phyloP scores from a whole-genome alignment of 805 yeast species.

The Pichia nanzhaoensis region DNA sequence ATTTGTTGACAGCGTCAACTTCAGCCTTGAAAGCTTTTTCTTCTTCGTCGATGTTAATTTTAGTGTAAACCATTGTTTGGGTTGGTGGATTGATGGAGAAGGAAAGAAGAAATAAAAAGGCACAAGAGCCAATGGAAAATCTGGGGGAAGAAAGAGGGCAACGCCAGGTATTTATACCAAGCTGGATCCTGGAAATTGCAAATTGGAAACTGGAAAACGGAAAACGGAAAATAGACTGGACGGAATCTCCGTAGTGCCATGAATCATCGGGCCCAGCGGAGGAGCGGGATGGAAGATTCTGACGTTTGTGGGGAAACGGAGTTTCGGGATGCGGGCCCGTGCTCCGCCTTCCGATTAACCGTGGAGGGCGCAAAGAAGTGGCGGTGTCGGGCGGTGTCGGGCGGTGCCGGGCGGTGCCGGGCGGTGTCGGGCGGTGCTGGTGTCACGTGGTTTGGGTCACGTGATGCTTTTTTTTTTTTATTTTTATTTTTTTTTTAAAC shows the following conservation, averaged over 20 bases:
- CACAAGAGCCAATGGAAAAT: neutral
- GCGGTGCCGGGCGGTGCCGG: no score
- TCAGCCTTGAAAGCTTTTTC: constrained; percentile 60
- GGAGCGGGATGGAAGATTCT: no score
- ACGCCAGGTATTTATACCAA: neutral
- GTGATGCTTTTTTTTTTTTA: no score
- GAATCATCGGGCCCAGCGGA: neutral
- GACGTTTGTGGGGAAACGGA: neutral
- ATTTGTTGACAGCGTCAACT: constrained; percentile 64
- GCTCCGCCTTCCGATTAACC: neutral
- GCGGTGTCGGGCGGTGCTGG: no score
- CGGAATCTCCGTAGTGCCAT: neutral
- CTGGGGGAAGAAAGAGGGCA: neutral
- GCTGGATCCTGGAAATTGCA: no score
- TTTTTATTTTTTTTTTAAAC: no score
- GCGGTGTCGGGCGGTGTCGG: no score
- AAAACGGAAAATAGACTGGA: no score
- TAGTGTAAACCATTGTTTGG: constrained; percentile 43
- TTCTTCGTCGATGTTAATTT: constrained; percentile 54
- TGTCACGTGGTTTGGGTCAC: no score
- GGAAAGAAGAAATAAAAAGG: neutral
- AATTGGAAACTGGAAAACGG: no score
- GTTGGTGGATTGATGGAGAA: neutral
- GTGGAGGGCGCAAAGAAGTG: no score
- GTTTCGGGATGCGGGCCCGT: neutral